These are phyloP conservation scores for Dujonia santamariae DNA, from an alignment of 1,139 yeast genomes.

Conservation along the genomic window DNA sequence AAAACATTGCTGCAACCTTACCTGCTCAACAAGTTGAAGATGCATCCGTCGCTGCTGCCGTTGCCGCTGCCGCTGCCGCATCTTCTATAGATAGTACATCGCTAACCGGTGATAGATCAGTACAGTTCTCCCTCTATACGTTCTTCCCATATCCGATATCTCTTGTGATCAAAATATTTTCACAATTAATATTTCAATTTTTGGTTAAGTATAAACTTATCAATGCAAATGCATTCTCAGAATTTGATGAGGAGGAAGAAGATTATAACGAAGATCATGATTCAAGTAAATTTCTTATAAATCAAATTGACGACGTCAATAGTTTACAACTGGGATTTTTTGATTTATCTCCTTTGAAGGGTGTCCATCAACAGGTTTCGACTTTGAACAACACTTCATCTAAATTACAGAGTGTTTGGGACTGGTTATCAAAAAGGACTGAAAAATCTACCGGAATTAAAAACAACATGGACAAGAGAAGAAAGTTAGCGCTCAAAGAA, in stretches of 20 bases:
- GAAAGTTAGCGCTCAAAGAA: constrained; percentile 42
- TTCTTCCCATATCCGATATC: constrained; percentile 46
- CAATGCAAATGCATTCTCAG: constrained; percentile 24
- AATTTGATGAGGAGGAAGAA: constrained; percentile 21
- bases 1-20: not conserved
- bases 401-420: constrained; percentile 20
- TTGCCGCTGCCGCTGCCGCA: not conserved
- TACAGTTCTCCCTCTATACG: constrained; percentile 39
- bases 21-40: not conserved
- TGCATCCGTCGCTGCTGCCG: constrained; percentile 2
- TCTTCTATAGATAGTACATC: not conserved
- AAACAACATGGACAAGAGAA: constrained; percentile 35
- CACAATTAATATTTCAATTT: constrained; percentile 17
- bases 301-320: constrained; percentile 20
- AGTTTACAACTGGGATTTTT: constrained; percentile 34
- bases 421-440: constrained; percentile 21
- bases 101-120: constrained; percentile 36
- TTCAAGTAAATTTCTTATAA: constrained; percentile 17
- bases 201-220: constrained; percentile 23
- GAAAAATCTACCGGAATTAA: constrained; percentile 16
- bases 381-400: constrained; percentile 26
- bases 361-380: constrained; percentile 30
- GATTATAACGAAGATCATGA: constrained; percentile 8
- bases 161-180: constrained; percentile 19
- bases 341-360: constrained; percentile 41